Base-by-base conservation (phyloP, 371 early-diverging fungal genomes). In the Amoeboaphelidium protococcarum region DNA sequence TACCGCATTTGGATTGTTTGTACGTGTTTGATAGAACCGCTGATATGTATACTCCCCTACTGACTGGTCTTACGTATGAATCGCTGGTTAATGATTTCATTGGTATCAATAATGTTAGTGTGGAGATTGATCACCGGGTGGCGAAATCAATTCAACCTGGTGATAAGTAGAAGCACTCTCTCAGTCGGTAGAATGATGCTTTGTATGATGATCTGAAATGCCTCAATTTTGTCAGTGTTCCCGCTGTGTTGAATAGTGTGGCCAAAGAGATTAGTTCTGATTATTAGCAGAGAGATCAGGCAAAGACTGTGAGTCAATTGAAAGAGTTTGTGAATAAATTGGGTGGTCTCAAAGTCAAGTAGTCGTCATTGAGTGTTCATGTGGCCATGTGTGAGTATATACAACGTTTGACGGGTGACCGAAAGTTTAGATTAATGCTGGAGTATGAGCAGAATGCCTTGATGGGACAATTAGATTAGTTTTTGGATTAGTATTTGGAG, bases 21-120 rank as follows among this genome's bases (percentile, higher is more conserved):
- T 71, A 90, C 25, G 72, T 94, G 22, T 65, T 94, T 25, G 95
- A 94, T 50, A 72, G 91, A 2, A 71, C 71, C 25, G 79, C 80
- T 2, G 95, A 94, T 58, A 55, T 88, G 40, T 65, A 83, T 19
- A 88, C 88, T 1, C 90, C 89, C 2, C 59, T 94, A 41, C 76
- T 85, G 54, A 90, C 87, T 0, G 84, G 85, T 56, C 59, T 90
- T 46, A 90, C 95, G 0, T 94, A 91, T 59, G 82, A 87, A 59
- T 89, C 89, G 1, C 63, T 90, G 22, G 70, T 94, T 48, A 87
- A 89, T 56, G 67, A 62, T 47, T 26, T 61, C n/a, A 63, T 57
- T 48, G 58, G 59, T 1, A 62, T 67, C 26, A 40, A 56, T 12
- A 25, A 22, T 40, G 41, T 47, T 46, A 48, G 37, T 16, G 6